phyloP scores from a whole-genome alignment of 2,329 filamentous ascomycete genomes.

The Fulvia fulva region DNA sequence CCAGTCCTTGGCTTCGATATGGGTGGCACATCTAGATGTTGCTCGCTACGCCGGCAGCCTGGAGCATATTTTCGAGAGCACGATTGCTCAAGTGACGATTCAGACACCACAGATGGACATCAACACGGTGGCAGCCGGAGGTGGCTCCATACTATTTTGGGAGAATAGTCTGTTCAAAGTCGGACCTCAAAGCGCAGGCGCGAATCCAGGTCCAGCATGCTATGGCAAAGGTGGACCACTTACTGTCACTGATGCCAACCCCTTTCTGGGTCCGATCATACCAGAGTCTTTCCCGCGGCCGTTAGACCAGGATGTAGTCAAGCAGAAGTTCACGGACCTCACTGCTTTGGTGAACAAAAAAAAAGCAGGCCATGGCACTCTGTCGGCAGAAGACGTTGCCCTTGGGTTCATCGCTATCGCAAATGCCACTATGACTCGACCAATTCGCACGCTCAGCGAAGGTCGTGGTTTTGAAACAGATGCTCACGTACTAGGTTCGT shows the following conservation, averaged over 20 bases:
- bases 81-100: slow-evolving; percentile 31
- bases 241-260: slow-evolving; percentile 36
- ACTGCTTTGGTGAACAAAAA: slow-evolving; percentile 19
- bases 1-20: slow-evolving; percentile 29
- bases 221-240: slow-evolving; percentile 36
- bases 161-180: slow-evolving; percentile 20
- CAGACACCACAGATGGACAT: slow-evolving; percentile 33
- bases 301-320: slow-evolving; percentile 20
- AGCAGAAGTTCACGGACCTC: slow-evolving; percentile 16
- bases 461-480: slow-evolving; percentile 84
- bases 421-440: slow-evolving; percentile 81
- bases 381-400: slow-evolving; percentile 71
- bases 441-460: slow-evolving; percentile 82
- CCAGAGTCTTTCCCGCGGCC: slow-evolving; percentile 30
- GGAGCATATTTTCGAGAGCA: slow-evolving; percentile 33
- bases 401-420: slow-evolving; percentile 81
- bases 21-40: slow-evolving; percentile 34
- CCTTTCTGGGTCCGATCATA: slow-evolving; percentile 33
- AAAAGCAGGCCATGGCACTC: slow-evolving; percentile 39
- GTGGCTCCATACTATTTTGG: slow-evolving; percentile 41
- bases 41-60: slow-evolving; percentile 32
- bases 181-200: slow-evolving; percentile 23
- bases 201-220: slow-evolving; percentile 34
- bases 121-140: slow-evolving; percentile 42
- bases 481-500: slow-evolving; percentile 78